Evolutionary conservation across 306 rosid species (phyloP).

Genomic region (Quercus engelmannii): DNA sequence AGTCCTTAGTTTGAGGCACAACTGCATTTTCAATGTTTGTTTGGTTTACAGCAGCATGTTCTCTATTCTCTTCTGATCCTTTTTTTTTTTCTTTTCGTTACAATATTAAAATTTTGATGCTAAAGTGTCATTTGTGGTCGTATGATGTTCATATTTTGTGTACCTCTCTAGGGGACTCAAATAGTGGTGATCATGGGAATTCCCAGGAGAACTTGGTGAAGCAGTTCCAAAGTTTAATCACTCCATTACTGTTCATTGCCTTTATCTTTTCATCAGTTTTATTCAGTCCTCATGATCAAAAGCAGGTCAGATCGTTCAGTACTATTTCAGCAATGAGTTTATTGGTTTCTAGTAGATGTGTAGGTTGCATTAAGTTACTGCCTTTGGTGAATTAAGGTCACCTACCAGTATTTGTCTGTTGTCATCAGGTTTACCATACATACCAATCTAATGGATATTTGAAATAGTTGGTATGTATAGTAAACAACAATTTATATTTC

Average conservation of each 20-base stretch:
- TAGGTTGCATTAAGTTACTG: neutral
- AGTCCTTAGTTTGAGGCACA: neutral
- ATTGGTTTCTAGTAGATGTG: neutral
- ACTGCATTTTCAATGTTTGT: neutral
- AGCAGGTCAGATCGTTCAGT: slow-evolving; percentile 32
- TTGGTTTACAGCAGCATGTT: neutral
- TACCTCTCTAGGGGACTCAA: slow-evolving; percentile 28
- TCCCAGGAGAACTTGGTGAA: slow-evolving; percentile 33
- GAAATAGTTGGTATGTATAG: neutral
- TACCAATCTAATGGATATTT: neutral
- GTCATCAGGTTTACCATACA: too few species aligned
- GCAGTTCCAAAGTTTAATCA: slow-evolving; percentile 27
- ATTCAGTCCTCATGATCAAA: slow-evolving; percentile 26
- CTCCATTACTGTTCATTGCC: slow-evolving; percentile 36
- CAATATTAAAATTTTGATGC: neutral
- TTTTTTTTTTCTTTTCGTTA: too few species aligned
- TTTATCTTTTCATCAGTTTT: slow-evolving; percentile 37
- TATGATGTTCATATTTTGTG: neutral
- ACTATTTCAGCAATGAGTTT: neutral
- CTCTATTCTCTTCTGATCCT: neutral
- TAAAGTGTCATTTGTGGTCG: neutral
- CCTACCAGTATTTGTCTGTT: too few species aligned
- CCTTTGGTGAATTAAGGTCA: neutral
- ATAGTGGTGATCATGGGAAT: slow-evolving; percentile 33
- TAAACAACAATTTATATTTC: neutral